Evolutionary conservation across 495 filamentous ascomycete species (phyloP), one percentile per base, ranked within the genome.

Genomic region (Hypoxylon subgilvum): DNA sequence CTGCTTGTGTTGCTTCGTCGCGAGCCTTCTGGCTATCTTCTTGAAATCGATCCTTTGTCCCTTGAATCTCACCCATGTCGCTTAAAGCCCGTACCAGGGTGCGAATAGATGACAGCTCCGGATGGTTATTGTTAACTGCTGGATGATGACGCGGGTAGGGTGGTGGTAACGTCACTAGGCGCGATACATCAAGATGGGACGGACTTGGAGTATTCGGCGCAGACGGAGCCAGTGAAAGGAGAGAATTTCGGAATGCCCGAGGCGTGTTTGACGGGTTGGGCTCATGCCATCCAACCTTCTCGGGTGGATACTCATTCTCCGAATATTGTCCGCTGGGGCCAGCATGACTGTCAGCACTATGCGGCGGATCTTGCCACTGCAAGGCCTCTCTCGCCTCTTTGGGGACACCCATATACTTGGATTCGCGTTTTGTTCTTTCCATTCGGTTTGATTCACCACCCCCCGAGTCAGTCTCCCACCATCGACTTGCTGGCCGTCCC

Each of bases 81-180:
- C 85, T 88, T 14, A 97, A 78, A 0, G 81, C 78, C 10, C 95
- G 86, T 13, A 96, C 88, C 0, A 85, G 75, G 6, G 80, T 86
- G 27, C 94, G 84, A 18, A 91, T 90, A 0, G 86, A 79, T 0
- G 91, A 81, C 6, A 98, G 81, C 48, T 94, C 87, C 0, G 94
- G 94, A 68, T 98, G 94, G 65, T 85, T 91, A 66, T 98, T 98
- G 69, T 95, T 96, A 41, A 97, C 89, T 4, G 94, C 94, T 9
- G 94, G 94, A 65, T 97, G 87, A 69, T 97, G 91, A 12, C 91
- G 84, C 1, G 94, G 94, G 69, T 92, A 97, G 1, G 94, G 90
- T 4, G 91, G 94, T 6, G 96, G 94, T 1, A 98, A 78, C 0
- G 94, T 98, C 1, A 98, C 87, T 1, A 98, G 80, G 2, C 94